phyloP scores from a whole-genome alignment of 345 rosid genomes.

The Citrus mangshanensis region DNA sequence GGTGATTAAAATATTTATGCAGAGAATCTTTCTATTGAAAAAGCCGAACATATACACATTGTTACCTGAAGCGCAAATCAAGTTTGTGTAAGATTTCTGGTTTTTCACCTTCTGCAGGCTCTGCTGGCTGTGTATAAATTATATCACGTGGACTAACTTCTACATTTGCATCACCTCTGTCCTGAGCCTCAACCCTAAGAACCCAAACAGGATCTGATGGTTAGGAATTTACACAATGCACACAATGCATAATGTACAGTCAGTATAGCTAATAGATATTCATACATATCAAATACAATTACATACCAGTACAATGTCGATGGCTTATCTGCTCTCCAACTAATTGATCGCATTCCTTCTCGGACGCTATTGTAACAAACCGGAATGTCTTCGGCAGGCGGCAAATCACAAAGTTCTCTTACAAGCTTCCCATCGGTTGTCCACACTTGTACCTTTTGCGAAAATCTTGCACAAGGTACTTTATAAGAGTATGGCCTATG shows the following conservation, averaged over 20 bases:
- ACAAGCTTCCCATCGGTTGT: slow-evolving; percentile 71
- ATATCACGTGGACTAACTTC: slow-evolving; percentile 97
- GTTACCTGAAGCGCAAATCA: slow-evolving; percentile 95
- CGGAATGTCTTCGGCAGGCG: slow-evolving; percentile 94
- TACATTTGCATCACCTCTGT: slow-evolving; percentile 90
- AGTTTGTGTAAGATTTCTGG: slow-evolving; percentile 86
- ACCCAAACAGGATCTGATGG: slow-evolving; percentile 22
- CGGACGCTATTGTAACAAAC: slow-evolving; percentile 85
- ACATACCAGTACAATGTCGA: slow-evolving; percentile 81
- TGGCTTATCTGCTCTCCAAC: slow-evolving; percentile 97
- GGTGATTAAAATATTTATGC: background rate
- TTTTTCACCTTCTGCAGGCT: slow-evolving; percentile 66
- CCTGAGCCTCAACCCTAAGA: slow-evolving; percentile 96
- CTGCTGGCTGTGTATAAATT: slow-evolving; percentile 72
- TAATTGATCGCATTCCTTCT: slow-evolving; percentile 84
- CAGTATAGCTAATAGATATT: background rate
- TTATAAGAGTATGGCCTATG: slow-evolving; percentile 90
- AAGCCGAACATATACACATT: background rate
- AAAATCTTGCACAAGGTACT: slow-evolving; percentile 94
- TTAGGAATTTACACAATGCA: background rate
- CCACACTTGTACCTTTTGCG: slow-evolving; percentile 90
- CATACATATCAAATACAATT: background rate
- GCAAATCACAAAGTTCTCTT: slow-evolving; percentile 81
- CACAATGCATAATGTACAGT: background rate
- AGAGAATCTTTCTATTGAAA: background rate